Evolutionary conservation across 2,329 filamentous ascomycete genomes (phyloP).

Genomic region (Rutstroemia sp.): DNA sequence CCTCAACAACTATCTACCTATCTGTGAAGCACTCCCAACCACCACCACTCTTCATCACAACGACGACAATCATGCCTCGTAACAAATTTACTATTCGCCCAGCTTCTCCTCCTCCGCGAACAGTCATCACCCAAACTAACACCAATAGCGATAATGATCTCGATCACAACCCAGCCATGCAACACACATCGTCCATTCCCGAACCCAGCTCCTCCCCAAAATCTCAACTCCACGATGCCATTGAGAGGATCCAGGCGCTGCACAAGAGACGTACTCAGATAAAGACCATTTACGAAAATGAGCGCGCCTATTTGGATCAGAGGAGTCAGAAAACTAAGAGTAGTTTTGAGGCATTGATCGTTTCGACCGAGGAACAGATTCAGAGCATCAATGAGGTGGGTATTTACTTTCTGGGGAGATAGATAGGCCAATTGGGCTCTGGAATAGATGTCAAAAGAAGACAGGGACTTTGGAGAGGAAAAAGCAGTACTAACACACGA

Average conservation of each 20-base stretch:
- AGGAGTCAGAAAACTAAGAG: conserved; percentile 9
- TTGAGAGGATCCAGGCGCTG: conserved; percentile 7
- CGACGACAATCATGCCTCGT: conserved; percentile 2
- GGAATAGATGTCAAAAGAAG: background rate
- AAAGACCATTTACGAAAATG: conserved; percentile 8
- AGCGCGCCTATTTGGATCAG: conserved; percentile 5
- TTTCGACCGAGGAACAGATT: conserved; percentile 11
- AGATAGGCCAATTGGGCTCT: background rate
- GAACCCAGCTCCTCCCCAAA: conserved; percentile 5
- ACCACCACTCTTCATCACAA: background rate
- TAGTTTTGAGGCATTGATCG: conserved; percentile 8
- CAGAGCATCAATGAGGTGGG: conserved; percentile 10
- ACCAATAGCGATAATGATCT: conserved; percentile 2
- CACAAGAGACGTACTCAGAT: conserved; percentile 4
- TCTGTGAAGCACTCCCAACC: background rate
- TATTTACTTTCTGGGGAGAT: background rate
- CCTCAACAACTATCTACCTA: background rate
- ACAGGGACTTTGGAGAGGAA: background rate
- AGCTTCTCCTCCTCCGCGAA: background rate
- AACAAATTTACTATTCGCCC: conserved; percentile 6
- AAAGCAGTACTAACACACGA: background rate
- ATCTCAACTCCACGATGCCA: conserved; percentile 5
- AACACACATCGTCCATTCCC: background rate
- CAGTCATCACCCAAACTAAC: conserved; percentile 1
- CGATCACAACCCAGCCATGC: background rate